phyloP scores from a whole-genome alignment of 2,329 filamentous ascomycete genomes.

The Coniochaeta prunicola region DNA sequence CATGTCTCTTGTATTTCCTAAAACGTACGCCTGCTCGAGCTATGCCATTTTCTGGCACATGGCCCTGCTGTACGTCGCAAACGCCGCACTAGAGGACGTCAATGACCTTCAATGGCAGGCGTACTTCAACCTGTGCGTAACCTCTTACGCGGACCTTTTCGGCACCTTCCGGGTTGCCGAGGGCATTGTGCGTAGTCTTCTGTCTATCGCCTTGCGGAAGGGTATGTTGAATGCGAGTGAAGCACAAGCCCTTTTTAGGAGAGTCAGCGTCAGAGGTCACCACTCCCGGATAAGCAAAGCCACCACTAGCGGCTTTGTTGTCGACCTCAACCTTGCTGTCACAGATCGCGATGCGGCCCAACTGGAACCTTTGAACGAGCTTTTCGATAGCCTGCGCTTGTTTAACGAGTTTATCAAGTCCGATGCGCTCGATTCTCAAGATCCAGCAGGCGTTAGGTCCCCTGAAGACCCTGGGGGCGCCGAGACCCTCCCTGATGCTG shows the following conservation, averaged over 20 bases:
- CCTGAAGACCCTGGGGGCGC: too few species aligned
- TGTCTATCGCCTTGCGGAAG: neutral
- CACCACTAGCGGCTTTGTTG: neutral
- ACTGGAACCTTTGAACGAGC: neutral
- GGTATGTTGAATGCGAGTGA: neutral
- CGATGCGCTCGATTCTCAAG: neutral
- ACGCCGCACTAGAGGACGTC: conserved; percentile 14
- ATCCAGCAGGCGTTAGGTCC: too few species aligned
- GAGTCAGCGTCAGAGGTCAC: neutral
- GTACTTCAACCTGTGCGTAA: neutral
- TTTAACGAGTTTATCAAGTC: neutral
- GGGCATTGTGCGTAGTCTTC: conserved; percentile 1
- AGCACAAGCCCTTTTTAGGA: neutral
- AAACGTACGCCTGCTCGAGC: conserved; percentile 5
- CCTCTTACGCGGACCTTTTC: neutral
- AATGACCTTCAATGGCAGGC: neutral
- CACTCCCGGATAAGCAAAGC: neutral
- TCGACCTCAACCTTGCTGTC: neutral
- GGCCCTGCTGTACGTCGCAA: conserved; percentile 20
- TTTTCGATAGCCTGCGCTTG: neutral
- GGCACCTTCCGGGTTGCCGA: neutral
- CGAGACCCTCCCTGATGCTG: neutral
- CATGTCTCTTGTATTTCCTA: conserved; percentile 9
- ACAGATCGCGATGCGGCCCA: neutral
- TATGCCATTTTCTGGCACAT: conserved; percentile 18